Evolutionary conservation across 345 rosid genomes (phyloP), one percentile per base, ranked within the genome.

Genomic region (Aethionema arabicum): DNA sequence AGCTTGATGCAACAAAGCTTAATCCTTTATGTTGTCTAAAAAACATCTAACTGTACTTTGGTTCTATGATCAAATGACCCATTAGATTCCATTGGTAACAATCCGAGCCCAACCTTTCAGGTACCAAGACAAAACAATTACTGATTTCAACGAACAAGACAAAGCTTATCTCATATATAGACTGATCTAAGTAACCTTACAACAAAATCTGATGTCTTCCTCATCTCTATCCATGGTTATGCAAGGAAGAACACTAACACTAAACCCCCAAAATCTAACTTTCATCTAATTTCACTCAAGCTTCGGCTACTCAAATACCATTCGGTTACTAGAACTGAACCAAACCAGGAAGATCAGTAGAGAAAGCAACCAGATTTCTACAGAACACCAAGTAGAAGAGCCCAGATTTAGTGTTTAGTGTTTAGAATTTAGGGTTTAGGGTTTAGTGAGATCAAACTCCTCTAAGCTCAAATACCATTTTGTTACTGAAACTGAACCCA

Each of bases 381-480:
- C 9, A 15, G 0, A 41, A 52, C 7, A 45, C 31, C 49, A 46
- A 13, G 29, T 46, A 21, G 37, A 40, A 11, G 27, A 56, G 56
- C 36, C 10, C 15, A 50, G n/a, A n/a, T n/a, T n/a, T n/a, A n/a
- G n/a, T n/a, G n/a, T n/a, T n/a, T n/a, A n/a, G n/a, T n/a, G n/a
- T n/a, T n/a, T 14, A 63, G 11, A 11, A 54, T 33, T 43, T 45
- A 21, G 27, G 27, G 27, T 51, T 35, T 15, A 44, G 52, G 36
- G 48, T 40, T 7, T 8, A 5, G 15, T 60, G 45, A 5, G 7
- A 66, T 81, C 76, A 80, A 58, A 68, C 77, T 32, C 82, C 66
- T 48, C 76, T 65, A 39, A 86, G 78, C 35, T 89, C n/a, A n/a
- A n/a, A n/a, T n/a, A n/a, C n/a, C n/a, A n/a, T n/a, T n/a, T n/a